These are phyloP conservation scores for Wickerhamomyces sp. DNA, from an alignment of 1,139 yeast species.

Conservation along the genomic window DNA sequence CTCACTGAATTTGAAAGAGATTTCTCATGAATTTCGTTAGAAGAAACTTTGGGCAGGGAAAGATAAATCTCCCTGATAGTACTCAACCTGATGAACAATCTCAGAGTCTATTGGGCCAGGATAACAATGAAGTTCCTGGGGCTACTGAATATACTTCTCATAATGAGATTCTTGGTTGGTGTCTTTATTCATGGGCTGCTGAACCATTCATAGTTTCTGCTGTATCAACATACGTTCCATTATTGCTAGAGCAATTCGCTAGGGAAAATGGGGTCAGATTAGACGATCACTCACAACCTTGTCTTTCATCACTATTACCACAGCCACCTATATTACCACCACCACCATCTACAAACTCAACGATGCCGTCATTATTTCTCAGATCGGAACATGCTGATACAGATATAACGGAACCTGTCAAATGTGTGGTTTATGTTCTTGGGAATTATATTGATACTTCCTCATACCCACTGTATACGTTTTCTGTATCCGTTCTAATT, in stretches of 20 bases:
- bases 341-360: slow-evolving; percentile 17
- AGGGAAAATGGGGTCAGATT: slow-evolving; percentile 57
- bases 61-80: no score
- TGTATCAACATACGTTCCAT: slow-evolving; percentile 66
- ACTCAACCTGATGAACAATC: no score
- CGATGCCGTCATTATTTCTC: not conserved
- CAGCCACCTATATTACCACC: slow-evolving; percentile 28
- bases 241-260: slow-evolving; percentile 60
- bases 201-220: slow-evolving; percentile 74
- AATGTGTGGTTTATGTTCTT: slow-evolving; percentile 42
- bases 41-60: no score
- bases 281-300: slow-evolving; percentile 43
- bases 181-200: slow-evolving; percentile 59
- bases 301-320: slow-evolving; percentile 27
- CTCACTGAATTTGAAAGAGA: not conserved
- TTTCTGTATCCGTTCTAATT: slow-evolving; percentile 55
- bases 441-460: slow-evolving; percentile 58
- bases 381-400: not conserved
- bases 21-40: no score
- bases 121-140: not conserved
- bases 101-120: no score
- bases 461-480: slow-evolving; percentile 63
- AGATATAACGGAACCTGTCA: slow-evolving; percentile 9
- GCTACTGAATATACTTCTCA: slow-evolving; percentile 24
- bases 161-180: slow-evolving; percentile 44